Evolutionary conservation across 2,329 filamentous ascomycete species (phyloP).

Genomic region (Penicillium freii): DNA sequence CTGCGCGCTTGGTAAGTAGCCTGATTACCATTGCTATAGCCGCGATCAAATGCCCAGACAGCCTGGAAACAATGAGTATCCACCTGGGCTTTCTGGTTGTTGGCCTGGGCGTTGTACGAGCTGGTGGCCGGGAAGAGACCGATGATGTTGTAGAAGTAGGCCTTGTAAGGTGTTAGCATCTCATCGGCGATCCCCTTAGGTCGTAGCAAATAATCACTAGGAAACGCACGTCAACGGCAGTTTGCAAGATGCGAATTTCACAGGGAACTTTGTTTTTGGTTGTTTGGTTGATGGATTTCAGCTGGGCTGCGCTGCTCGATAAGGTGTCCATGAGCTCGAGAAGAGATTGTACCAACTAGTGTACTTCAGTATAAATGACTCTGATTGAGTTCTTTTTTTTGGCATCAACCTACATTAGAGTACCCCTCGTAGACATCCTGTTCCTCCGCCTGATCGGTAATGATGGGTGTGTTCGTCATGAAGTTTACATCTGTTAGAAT

Average conservation of each 20-base stretch:
- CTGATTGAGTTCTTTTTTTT: neutral
- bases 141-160: slow-evolving; percentile 17
- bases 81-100: slow-evolving; percentile 16
- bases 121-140: slow-evolving; percentile 13
- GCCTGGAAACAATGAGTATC: slow-evolving; percentile 14
- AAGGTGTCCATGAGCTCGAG: slow-evolving; percentile 16
- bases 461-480: slow-evolving; percentile 5
- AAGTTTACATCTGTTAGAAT: slow-evolving; percentile 9
- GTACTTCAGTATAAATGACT: neutral
- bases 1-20: neutral
- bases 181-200: neutral
- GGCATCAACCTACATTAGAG: slow-evolving; percentile 12
- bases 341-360: slow-evolving; percentile 13
- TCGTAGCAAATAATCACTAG: neutral
- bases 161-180: slow-evolving; percentile 5
- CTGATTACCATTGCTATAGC: neutral
- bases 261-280: slow-evolving; percentile 2
- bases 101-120: slow-evolving; percentile 14
- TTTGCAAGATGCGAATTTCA: slow-evolving; percentile 7
- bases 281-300: slow-evolving; percentile 7
- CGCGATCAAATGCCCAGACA: slow-evolving; percentile 13
- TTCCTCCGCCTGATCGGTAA: slow-evolving; percentile 2
- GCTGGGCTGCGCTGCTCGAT: slow-evolving; percentile 6
- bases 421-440: slow-evolving; percentile 16
- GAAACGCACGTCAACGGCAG: slow-evolving; percentile 10